A percentile compares a stretch with the other conserved stretches of the same genome.
Conservation (phyloP, 495 filamentous ascomycete genomes). For the Xylaria venustula region DNA sequence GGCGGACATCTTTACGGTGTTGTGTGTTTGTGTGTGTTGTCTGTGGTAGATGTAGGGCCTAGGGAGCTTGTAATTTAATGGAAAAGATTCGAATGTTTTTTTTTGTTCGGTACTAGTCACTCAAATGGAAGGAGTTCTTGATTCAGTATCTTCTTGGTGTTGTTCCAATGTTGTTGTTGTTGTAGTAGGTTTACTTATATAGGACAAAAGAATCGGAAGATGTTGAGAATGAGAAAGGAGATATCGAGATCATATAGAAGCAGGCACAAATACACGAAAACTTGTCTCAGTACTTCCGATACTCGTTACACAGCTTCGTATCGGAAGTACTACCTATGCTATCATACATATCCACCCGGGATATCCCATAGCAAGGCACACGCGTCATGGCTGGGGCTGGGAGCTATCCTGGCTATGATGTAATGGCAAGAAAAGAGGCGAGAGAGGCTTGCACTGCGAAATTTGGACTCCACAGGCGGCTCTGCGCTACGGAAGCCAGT, state of each 20-base stretch:
- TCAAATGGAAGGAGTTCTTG: no score
- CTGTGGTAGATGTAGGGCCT: background rate
- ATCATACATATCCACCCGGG: background rate
- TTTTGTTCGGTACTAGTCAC: no score
- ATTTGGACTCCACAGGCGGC: conserved; percentile 4
- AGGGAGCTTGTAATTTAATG: no score
- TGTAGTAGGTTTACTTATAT: background rate
- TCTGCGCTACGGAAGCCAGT: background rate
- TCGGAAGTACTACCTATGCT: background rate
- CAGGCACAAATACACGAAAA: background rate
- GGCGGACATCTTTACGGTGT: background rate
- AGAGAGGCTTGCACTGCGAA: background rate
- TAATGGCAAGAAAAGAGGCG: background rate
- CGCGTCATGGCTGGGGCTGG: conserved; percentile 1
- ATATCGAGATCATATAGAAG: background rate
- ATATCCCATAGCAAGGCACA: background rate
- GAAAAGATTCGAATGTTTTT: no score
- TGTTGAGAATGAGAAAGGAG: background rate
- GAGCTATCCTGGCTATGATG: conserved; percentile 6
- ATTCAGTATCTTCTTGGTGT: no score
- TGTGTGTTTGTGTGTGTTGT: background rate
- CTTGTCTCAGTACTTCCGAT: background rate
- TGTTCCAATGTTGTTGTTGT: background rate
- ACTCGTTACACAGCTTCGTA: background rate
- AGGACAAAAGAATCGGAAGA: background rate